Evolutionary conservation across 352 stramenopile species (phyloP).

Genomic region (Phytophthora lateralis): DNA sequence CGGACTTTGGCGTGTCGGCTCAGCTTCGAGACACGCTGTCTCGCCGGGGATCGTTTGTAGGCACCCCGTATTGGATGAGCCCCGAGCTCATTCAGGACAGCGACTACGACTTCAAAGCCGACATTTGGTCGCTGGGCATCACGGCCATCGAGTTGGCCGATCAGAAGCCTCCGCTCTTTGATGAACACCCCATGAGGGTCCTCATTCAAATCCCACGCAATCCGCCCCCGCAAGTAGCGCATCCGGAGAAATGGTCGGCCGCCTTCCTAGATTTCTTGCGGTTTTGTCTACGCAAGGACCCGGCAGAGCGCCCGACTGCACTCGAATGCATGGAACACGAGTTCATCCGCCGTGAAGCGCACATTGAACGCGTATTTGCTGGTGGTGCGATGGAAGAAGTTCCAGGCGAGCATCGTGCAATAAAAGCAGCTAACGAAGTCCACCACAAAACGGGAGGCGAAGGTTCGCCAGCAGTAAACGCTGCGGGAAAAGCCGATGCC

Average conservation of each 20-base stretch:
- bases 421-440: neutral
- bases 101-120: constrained; percentile 92
- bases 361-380: constrained; percentile 47
- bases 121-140: constrained; percentile 92
- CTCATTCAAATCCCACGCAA: constrained; percentile 84
- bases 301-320: constrained; percentile 76
- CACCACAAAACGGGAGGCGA: neutral
- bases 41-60: constrained; percentile 80
- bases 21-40: constrained; percentile 63
- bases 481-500: neutral
- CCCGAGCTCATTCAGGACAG: constrained; percentile 93
- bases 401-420: neutral
- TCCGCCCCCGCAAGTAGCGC: constrained; percentile 73
- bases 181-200: constrained; percentile 90
- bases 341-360: constrained; percentile 71
- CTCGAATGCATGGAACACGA: constrained; percentile 90
- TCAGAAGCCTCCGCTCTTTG: constrained; percentile 88
- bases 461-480: neutral
- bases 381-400: constrained; percentile 8
- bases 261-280: constrained; percentile 87
- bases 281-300: constrained; percentile 80
- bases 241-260: constrained; percentile 74
- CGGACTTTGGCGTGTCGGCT: constrained; percentile 91
- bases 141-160: constrained; percentile 93
- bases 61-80: constrained; percentile 95